Conservation (phyloP, 495 filamentous ascomycete genomes). For the Aspergillus diversus region DNA sequence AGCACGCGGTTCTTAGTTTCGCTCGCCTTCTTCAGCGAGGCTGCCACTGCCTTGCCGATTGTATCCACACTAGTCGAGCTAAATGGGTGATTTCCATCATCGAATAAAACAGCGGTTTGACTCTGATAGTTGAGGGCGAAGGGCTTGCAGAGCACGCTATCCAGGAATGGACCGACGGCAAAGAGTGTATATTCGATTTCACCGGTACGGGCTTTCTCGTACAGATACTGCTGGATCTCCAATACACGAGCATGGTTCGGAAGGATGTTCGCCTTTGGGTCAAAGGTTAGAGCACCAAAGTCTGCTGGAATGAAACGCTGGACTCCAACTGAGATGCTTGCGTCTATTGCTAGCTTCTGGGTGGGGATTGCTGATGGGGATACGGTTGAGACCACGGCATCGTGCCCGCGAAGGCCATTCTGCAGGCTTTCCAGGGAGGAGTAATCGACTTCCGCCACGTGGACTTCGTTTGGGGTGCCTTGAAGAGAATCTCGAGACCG, state of each 20-base stretch:
- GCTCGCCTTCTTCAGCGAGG: background rate
- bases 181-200: constrained; percentile 52
- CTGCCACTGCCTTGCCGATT: constrained; percentile 10
- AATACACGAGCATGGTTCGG: background rate
- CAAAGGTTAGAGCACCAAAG: constrained; percentile 40
- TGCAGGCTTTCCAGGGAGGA: constrained; percentile 26
- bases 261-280: constrained; percentile 43
- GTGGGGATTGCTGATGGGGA: constrained; percentile 25
- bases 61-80: constrained; percentile 2
- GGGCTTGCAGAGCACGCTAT: background rate
- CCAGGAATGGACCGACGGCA: constrained; percentile 35
- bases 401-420: constrained; percentile 34
- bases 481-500: constrained; percentile 27
- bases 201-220: constrained; percentile 23
- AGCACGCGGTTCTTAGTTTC: constrained; percentile 13
- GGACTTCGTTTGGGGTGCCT: constrained; percentile 19
- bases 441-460: constrained; percentile 29
- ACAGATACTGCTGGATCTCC: constrained; percentile 44
- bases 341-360: constrained; percentile 54
- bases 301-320: constrained; percentile 59
- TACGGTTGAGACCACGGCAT: constrained; percentile 44
- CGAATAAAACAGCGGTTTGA: background rate
- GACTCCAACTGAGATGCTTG: constrained; percentile 53
- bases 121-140: constrained; percentile 1
- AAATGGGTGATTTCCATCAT: constrained; percentile 1